Base-by-base conservation (phyloP, 805 yeast genomes). In the Cyberlindnera mrakii region DNA sequence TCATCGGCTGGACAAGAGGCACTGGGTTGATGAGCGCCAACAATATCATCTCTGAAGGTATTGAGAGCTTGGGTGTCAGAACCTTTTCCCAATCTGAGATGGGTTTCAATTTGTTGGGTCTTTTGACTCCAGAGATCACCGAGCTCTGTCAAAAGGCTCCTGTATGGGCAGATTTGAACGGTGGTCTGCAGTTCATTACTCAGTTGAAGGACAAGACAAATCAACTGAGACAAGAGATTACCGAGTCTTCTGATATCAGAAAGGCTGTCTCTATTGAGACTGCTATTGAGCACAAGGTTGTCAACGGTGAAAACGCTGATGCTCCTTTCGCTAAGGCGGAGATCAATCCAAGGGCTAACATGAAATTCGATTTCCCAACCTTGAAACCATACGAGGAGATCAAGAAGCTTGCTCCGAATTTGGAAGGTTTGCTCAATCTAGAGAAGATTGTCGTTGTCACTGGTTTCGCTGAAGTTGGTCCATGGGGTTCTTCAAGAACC, bases 1-100 rank as follows among this genome's bases (percentile, higher is more conserved):
- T 93, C 54, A 93, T 93, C 67, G 99, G 99, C 65, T 93, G 99
- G 99, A 93, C 99, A 51, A 87, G 99, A 77, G 99, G 99, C 68
- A 93, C 99, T 47, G 99, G 99, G 62, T 81, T 93, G 63, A 93
- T 93, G 99, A 77, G 89, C 60, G 97, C 83, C 57, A 93, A 93
- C 77, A 93, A 93, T 73, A 84, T 88, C 64, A 87, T 93, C 65
- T 96, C 99, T 48, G 96, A 90, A 71, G 97, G 97, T 55, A 86
- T 93, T 61, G 99, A 93, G 72, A 79, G 80, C 63, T 72, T 85
- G 48, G 98, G 99, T 59, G 97, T 93, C 39, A 85, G 98, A 71
- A 93, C 99, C 35, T 93, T 91, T 80, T 86, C 96, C 42, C 99
- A 93, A 72, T 85, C 86, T 69, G 99, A 93, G 73, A 93, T 93